Evolutionary conservation across 371 early-diverging fungal species (phyloP).

Genomic region (Funneliformis caledonium): DNA sequence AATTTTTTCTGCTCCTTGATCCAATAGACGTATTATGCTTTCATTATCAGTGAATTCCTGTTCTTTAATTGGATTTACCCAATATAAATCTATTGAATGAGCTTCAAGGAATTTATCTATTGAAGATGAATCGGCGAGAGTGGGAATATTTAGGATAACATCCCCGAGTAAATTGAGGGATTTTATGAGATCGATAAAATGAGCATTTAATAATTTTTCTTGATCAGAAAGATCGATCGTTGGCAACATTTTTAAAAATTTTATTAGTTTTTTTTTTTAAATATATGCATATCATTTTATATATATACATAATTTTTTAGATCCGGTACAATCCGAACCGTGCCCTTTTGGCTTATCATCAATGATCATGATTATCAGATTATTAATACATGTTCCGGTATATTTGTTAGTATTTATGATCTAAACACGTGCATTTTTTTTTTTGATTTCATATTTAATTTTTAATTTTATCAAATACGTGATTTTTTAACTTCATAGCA

Average conservation of each 20-base stretch:
- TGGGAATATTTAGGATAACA: slow-evolving; percentile 11
- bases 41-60: slow-evolving; percentile 5
- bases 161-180: slow-evolving; percentile 19
- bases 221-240: slow-evolving; percentile 4
- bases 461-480: no score
- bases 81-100: slow-evolving; percentile 6
- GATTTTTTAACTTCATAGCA: no score
- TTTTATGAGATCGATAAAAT: not conserved
- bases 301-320: no score
- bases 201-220: not conserved
- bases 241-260: not conserved
- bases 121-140: not conserved
- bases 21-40: slow-evolving; percentile 13
- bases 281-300: not conserved
- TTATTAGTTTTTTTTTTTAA: not conserved
- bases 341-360: no score
- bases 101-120: slow-evolving; percentile 22
- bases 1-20: slow-evolving; percentile 34
- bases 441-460: no score
- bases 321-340: no score
- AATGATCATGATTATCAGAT: no score
- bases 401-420: no score
- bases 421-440: no score
- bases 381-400: no score
- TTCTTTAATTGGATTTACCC: slow-evolving; percentile 13